Evolutionary conservation across 176 grass and related monocot species (phyloP).

Genomic region (Carex littledalei): DNA sequence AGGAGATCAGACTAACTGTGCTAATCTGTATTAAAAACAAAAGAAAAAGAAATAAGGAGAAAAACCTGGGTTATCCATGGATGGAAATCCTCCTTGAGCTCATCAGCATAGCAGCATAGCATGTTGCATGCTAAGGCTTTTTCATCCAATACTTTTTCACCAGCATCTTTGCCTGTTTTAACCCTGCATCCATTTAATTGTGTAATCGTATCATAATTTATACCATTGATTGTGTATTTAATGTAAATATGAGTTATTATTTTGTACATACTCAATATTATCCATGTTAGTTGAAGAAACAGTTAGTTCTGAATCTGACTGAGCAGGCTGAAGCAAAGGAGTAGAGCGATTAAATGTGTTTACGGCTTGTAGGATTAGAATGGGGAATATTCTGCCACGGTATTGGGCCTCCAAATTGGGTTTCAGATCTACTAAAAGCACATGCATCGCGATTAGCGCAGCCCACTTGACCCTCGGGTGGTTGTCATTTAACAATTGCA

Average conservation of each 20-base stretch:
- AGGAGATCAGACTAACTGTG: neutral
- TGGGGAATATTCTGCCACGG: too few species aligned
- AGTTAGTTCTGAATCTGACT: neutral
- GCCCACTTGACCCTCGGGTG: too few species aligned
- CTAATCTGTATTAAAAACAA: neutral
- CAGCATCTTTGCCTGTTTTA: neutral
- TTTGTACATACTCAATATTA: too few species aligned
- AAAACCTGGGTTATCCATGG: slow-evolving; percentile 86
- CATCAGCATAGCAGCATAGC: slow-evolving; percentile 82
- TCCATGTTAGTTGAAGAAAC: too few species aligned
- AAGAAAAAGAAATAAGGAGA: neutral
- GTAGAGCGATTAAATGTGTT: neutral
- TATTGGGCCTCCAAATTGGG: too few species aligned
- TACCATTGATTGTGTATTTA: neutral
- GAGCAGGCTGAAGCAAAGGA: slow-evolving; percentile 74
- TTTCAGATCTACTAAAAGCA: too few species aligned
- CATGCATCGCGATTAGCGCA: too few species aligned
- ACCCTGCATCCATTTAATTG: neutral
- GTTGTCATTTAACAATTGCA: too few species aligned
- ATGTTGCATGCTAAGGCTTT: slow-evolving; percentile 89
- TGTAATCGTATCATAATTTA: neutral
- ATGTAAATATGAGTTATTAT: too few species aligned
- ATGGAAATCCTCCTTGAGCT: slow-evolving; percentile 83
- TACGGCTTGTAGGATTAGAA: too few species aligned
- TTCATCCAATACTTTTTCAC: slow-evolving; percentile 45